Percentiles rank a stretch among this genome's conserved stretches.
These are phyloP conservation scores for Tanacetum coccineum DNA, from an alignment of 129 eudicot species.

Conservation along the genomic window DNA sequence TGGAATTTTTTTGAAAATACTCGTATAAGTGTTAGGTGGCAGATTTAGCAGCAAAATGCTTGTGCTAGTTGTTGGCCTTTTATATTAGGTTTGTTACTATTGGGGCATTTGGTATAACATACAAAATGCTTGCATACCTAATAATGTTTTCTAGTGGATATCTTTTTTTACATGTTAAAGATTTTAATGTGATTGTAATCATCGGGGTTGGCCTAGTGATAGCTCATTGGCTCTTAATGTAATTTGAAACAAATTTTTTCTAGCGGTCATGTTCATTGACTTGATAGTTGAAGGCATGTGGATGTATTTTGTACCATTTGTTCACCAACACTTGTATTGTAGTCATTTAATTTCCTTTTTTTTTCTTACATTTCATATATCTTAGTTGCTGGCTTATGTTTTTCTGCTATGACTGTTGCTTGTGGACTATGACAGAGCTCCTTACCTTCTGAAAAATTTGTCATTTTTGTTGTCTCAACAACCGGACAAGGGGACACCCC, in stretches of 20 bases:
- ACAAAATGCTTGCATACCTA: no score
- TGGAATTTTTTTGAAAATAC: no score
- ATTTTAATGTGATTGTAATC: not conserved
- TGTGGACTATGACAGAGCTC: constrained; percentile 44
- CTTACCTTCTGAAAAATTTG: constrained; percentile 45
- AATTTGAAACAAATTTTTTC: not conserved
- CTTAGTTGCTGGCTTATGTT: constrained; percentile 1
- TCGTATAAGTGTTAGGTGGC: no score
- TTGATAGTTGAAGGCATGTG: no score
- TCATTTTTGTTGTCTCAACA: constrained; percentile 90
- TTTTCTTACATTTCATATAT: not conserved
- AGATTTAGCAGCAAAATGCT: no score
- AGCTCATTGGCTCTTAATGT: not conserved
- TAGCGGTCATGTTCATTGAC: no score
- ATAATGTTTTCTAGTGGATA: no score
- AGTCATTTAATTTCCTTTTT: not conserved
- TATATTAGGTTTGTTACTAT: no score
- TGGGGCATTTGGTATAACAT: not conserved
- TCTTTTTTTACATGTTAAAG: not conserved
- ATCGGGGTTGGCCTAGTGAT: constrained; percentile 1
- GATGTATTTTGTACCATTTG: not conserved
- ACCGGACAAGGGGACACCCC: constrained; percentile 98
- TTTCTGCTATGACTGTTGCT: constrained; percentile 24
- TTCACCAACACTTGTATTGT: not conserved
- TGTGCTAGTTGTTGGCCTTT: no score